phyloP scores from a whole-genome alignment of 768 basidiomycete species.

The Hygrophorus russula region DNA sequence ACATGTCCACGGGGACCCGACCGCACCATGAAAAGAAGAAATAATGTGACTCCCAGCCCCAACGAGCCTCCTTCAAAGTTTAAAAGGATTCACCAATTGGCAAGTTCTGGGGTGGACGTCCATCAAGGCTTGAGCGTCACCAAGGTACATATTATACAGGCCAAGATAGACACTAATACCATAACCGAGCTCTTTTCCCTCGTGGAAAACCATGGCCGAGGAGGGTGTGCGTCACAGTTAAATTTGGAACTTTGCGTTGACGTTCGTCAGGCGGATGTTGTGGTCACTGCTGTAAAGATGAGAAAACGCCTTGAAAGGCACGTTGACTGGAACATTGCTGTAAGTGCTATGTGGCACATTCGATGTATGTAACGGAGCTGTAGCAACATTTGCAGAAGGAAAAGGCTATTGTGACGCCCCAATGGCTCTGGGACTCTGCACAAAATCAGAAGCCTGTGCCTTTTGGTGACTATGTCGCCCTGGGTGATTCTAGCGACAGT shows the following conservation, averaged over 20 bases:
- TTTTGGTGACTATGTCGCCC: conserved; percentile 44
- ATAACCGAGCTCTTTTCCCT: conserved; percentile 25
- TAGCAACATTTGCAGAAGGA: conserved; percentile 30
- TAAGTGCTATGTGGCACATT: conserved; percentile 22
- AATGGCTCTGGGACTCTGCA: conserved; percentile 59
- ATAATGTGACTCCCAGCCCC: too few relatives aligned
- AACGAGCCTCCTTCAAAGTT: too few relatives aligned
- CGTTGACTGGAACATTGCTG: conserved; percentile 51
- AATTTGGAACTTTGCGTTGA: conserved; percentile 26
- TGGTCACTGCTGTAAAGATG: conserved; percentile 60
- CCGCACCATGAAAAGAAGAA: too few relatives aligned
- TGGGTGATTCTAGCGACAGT: conserved; percentile 37
- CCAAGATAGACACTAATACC: conserved; percentile 12
- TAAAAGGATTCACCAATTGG: too few relatives aligned
- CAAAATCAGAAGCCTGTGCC: conserved; percentile 31
- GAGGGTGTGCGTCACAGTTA: conserved; percentile 2
- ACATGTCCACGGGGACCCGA: too few relatives aligned
- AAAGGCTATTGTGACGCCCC: conserved; percentile 58
- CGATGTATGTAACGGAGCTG: not conserved
- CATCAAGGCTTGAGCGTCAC: not conserved
- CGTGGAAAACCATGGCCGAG: conserved; percentile 16
- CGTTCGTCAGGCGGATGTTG: conserved; percentile 43
- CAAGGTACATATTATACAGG: conserved; percentile 15
- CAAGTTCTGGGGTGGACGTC: too few relatives aligned
- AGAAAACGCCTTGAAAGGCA: conserved; percentile 60